These are phyloP conservation scores for Penicillium sp. DNA, from an alignment of 2,329 filamentous ascomycete genomes.

Conservation along the genomic window DNA sequence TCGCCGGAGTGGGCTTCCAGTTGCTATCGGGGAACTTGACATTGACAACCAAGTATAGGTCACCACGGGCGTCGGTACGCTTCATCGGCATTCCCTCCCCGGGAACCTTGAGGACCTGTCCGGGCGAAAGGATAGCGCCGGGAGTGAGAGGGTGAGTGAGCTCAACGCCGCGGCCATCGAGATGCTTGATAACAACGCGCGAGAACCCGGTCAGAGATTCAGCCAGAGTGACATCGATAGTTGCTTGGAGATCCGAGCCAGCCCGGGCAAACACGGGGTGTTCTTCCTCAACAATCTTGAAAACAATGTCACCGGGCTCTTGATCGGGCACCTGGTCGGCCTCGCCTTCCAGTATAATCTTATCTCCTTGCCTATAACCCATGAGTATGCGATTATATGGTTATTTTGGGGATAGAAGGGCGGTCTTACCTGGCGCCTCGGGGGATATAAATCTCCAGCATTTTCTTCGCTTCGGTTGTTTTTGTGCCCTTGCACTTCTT, in stretches of 20 bases:
- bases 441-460: conserved; percentile 93
- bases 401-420: not conserved
- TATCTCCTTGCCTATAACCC: conserved; percentile 67
- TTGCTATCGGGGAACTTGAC: conserved; percentile 85
- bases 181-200: conserved; percentile 83
- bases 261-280: conserved; percentile 81
- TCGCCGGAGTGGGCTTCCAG: conserved; percentile 72
- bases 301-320: conserved; percentile 88
- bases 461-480: conserved; percentile 84
- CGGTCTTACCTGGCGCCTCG: conserved; percentile 65
- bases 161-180: conserved; percentile 87
- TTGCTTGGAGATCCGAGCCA: conserved; percentile 78
- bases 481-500: conserved; percentile 97
- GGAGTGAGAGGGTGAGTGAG: conserved; percentile 71
- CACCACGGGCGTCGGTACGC: conserved; percentile 76
- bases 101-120: conserved; percentile 77
- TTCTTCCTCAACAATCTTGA: conserved; percentile 76
- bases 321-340: conserved; percentile 89
- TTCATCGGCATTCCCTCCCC: conserved; percentile 96
- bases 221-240: conserved; percentile 74
- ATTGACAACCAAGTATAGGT: conserved; percentile 82
- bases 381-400: not conserved
- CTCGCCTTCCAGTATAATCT: conserved; percentile 86
- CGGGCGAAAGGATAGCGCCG: conserved; percentile 78
- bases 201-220: conserved; percentile 89